Evolutionary conservation across 768 basidiomycete species (phyloP).

Genomic region (Russula virescens): DNA sequence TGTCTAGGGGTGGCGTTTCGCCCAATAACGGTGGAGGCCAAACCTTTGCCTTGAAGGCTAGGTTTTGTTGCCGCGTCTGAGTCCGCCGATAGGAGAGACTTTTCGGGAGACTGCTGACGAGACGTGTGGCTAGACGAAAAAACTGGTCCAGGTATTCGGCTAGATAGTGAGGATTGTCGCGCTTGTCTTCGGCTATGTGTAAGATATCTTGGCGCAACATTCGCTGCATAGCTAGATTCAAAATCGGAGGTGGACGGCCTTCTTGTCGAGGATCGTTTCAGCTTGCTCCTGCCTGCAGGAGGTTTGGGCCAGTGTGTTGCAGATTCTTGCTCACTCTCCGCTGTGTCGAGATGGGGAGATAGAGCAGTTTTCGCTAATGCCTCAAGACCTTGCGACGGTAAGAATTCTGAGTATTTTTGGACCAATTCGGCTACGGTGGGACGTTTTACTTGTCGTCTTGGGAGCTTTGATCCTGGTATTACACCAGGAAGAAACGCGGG

Average conservation of each 20-base stretch:
- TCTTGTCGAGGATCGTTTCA: constrained; percentile 46
- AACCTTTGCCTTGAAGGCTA: constrained; percentile 36
- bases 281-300: constrained; percentile 40
- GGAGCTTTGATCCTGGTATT: constrained; percentile 50
- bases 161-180: constrained; percentile 30
- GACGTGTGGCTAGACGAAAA: constrained; percentile 50
- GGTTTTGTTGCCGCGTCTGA: constrained; percentile 25
- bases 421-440: constrained; percentile 82
- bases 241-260: constrained; percentile 76
- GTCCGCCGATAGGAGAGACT: constrained; percentile 35
- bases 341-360: constrained; percentile 50
- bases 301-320: constrained; percentile 34
- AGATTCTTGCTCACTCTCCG: constrained; percentile 76
- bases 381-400: constrained; percentile 66
- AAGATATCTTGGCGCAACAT: constrained; percentile 74
- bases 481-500: constrained; percentile 25
- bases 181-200: constrained; percentile 46
- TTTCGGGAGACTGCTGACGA: constrained; percentile 69
- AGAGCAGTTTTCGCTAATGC: constrained; percentile 69
- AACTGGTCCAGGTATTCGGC: constrained; percentile 51
- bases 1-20: constrained; percentile 36
- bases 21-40: constrained; percentile 28
- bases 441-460: constrained; percentile 49
- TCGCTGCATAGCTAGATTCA: constrained; percentile 89
- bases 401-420: constrained; percentile 70